Base-by-base conservation (phyloP, 2,329 filamentous ascomycete species). In the Acrocalymma vagum region DNA sequence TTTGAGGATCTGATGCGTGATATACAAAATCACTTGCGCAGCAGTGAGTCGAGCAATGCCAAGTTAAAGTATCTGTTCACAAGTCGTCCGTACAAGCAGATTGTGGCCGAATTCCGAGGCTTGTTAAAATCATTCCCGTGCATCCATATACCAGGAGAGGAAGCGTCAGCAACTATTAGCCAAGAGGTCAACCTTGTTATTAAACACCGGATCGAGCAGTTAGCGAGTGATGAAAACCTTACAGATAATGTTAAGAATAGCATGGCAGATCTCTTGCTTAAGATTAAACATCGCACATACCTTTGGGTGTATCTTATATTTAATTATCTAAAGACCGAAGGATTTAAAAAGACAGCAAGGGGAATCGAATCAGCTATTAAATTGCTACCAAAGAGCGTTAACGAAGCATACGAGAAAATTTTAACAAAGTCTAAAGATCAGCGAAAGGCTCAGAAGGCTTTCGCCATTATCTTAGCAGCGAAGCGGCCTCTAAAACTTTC, bases 81-180 rank as follows among this genome's bases (percentile, higher is more conserved):
- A 18, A 53, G 52, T 39, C 52, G 52, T n/a, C 49, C 49, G 21
- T 55, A 55, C 29, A 39, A 51, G 36, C 46, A 55, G 29, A 45
- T 55, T 10, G 36, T 53, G 13, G 29, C 20, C 9, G 37, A 40
- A 15, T 40, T 51, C 16, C 36, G 38, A n/a, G 11, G 17, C 22
- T 33, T 53, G 3, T 40, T 45, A 6, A 31, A 48, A 24, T 26
- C 21, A 26, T 55, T 53, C 38, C 48, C 51, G 29, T 37, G 37
- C 23, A 52, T 57, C 31, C 48, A 28, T 25, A 57, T 54, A 45
- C 51, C 53, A 29, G 48, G 53, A 9, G 53, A 57, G 40, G 51
- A 54, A 16, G 45, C 50, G 36, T 57, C 48, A 23, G 45, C 48
- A 29, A 47, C 30, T 11, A 57, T 54, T 24, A 47, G 53, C 21